These are phyloP conservation scores for Scopulariopsis brevicaulis DNA, from an alignment of 2,329 filamentous ascomycete species.

Conservation along the genomic window DNA sequence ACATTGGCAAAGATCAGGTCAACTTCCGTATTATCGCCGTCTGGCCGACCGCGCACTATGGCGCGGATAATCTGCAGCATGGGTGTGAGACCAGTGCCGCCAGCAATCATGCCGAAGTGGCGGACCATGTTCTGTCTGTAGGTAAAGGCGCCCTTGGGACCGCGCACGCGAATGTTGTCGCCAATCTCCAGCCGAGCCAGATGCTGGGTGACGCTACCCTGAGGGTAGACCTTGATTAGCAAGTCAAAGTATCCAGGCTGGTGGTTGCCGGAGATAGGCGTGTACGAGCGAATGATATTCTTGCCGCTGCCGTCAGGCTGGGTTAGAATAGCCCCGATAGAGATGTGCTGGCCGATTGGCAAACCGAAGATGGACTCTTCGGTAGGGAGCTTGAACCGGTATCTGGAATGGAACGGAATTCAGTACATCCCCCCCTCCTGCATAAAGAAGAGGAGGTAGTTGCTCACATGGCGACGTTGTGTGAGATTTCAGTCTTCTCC, in stretches of 20 bases:
- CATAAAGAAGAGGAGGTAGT: too few species aligned
- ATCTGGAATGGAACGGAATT: conserved; percentile 36
- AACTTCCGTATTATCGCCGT: conserved; percentile 77
- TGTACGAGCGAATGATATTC: conserved; percentile 85
- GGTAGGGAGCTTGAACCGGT: conserved; percentile 80
- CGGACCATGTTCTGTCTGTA: conserved; percentile 96
- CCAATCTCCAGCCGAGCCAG: conserved; percentile 75
- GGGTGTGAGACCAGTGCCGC: conserved; percentile 93
- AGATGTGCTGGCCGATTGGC: conserved; percentile 98
- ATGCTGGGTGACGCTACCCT: conserved; percentile 93
- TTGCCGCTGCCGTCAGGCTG: conserved; percentile 61
- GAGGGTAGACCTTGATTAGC: conserved; percentile 94
- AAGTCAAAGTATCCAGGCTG: conserved; percentile 89
- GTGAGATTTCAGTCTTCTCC: conserved; percentile 91
- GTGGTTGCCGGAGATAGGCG: conserved; percentile 81
- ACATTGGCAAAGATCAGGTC: conserved; percentile 98
- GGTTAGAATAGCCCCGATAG: conserved; percentile 67
- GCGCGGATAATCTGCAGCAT: conserved; percentile 96
- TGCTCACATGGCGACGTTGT: conserved; percentile 90
- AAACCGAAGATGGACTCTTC: conserved; percentile 78
- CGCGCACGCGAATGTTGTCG: conserved; percentile 78
- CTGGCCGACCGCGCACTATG: conserved; percentile 67
- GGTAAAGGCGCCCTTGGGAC: conserved; percentile 95
- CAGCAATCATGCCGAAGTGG: conserved; percentile 95
- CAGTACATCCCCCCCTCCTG: too few species aligned